Percentiles rank a stretch among this genome's conserved stretches.
phyloP scores from a whole-genome alignment of 257 asterid species.

The Ophiorrhiza pumila region DNA sequence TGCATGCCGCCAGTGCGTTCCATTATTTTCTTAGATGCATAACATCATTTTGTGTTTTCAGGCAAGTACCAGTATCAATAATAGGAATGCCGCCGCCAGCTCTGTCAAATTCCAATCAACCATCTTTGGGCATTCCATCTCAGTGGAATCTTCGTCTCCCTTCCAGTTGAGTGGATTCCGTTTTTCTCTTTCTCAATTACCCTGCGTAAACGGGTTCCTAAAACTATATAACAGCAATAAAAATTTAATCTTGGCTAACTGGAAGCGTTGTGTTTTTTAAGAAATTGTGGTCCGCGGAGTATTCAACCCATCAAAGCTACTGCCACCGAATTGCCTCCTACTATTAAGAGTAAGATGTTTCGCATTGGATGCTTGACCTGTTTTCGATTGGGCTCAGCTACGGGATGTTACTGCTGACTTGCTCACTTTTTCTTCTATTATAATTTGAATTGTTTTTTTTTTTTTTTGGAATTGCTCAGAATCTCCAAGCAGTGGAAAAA shows the following conservation, averaged over 20 bases:
- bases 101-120: constrained; percentile 58
- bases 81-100: constrained; percentile 28
- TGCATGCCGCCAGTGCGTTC: too few species aligned
- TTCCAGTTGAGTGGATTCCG: constrained; percentile 52
- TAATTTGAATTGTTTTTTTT: too few species aligned
- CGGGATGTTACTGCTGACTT: constrained; percentile 18
- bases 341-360: constrained; percentile 51
- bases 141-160: constrained; percentile 35
- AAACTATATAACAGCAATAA: not conserved
- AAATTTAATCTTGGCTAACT: not conserved
- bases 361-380: not conserved
- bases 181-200: not conserved
- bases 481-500: constrained; percentile 56
- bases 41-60: constrained; percentile 10
- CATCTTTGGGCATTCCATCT: constrained; percentile 44
- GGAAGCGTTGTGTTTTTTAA: constrained; percentile 13
- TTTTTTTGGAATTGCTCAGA: constrained; percentile 37
- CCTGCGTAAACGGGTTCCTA: not conserved
- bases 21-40: too few species aligned
- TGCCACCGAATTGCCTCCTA: constrained; percentile 74
- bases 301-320: constrained; percentile 69
- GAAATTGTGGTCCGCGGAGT: constrained; percentile 33
- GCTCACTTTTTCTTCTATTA: not conserved
- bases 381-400: constrained; percentile 7
- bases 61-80: constrained; percentile 35